These are phyloP conservation scores for Podospora pseudoanserina DNA, from an alignment of 495 filamentous ascomycete species.

Conservation along the genomic window DNA sequence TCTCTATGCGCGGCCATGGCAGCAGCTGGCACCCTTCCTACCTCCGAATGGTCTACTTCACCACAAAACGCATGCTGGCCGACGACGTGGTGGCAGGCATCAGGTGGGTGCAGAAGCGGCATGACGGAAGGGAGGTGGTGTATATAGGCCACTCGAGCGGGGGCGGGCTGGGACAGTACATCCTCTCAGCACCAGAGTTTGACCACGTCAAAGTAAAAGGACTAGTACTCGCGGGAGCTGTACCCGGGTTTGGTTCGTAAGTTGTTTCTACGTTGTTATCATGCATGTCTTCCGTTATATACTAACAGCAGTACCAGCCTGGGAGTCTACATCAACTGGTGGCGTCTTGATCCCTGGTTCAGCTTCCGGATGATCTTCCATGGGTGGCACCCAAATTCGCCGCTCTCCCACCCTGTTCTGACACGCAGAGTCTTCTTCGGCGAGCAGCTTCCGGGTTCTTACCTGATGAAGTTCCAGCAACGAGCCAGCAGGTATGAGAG, in stretches of 20 bases:
- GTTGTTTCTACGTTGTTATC: constrained; percentile 20
- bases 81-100: constrained; percentile 42
- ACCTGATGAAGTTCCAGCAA: constrained; percentile 36
- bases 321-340: constrained; percentile 45
- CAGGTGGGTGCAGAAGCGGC: constrained; percentile 29
- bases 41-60: constrained; percentile 36
- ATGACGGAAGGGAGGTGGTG: constrained; percentile 34
- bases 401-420: constrained; percentile 41
- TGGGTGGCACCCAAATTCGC: constrained; percentile 45
- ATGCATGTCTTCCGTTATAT: not conserved
- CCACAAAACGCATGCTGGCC: constrained; percentile 38
- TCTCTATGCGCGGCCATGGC: constrained; percentile 51
- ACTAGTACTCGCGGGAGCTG: constrained; percentile 37
- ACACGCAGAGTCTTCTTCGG: constrained; percentile 45
- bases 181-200: constrained; percentile 30
- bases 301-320: constrained; percentile 23
- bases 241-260: constrained; percentile 46
- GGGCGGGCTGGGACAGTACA: constrained; percentile 43
- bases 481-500: constrained; percentile 42
- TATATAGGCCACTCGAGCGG: constrained; percentile 48
- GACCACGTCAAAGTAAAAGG: constrained; percentile 37
- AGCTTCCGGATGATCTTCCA: constrained; percentile 40
- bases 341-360: constrained; percentile 42
- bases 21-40: constrained; percentile 44
- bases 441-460: constrained; percentile 22